These are phyloP conservation scores for Aspergillus heteromorphus DNA, from an alignment of 495 filamentous ascomycete genomes.

Conservation along the genomic window DNA sequence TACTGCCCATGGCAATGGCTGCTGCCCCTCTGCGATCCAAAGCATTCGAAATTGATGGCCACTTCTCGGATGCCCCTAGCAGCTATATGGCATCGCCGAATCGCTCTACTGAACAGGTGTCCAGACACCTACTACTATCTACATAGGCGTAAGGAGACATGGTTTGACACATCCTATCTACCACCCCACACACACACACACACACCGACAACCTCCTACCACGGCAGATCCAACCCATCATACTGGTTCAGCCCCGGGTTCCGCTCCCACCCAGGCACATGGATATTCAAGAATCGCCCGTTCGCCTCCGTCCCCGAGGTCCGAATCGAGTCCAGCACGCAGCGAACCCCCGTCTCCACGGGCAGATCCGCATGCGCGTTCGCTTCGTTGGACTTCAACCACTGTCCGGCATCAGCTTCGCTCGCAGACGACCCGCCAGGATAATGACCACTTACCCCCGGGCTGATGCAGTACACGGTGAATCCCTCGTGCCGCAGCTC, in stretches of 20 bases:
- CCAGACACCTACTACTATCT: too few relatives aligned
- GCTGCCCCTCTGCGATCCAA: too few relatives aligned
- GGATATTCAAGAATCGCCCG: conserved; percentile 29
- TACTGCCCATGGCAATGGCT: too few relatives aligned
- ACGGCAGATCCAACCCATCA: conserved; percentile 2
- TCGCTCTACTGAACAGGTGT: too few relatives aligned
- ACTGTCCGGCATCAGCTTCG: conserved; percentile 13
- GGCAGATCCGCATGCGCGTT: conserved; percentile 27
- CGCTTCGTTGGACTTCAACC: conserved; percentile 31
- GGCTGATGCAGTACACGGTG: conserved; percentile 38
- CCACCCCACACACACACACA: too few relatives aligned
- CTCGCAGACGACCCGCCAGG: background rate
- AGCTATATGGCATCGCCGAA: too few relatives aligned
- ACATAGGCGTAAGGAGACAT: too few relatives aligned
- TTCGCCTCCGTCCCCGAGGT: conserved; percentile 23
- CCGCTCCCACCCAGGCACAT: conserved; percentile 14
- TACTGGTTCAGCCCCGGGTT: conserved; percentile 2
- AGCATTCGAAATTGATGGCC: too few relatives aligned
- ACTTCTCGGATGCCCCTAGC: too few relatives aligned
- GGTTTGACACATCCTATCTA: too few relatives aligned
- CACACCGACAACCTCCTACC: conserved; percentile 1
- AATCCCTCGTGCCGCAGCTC: conserved; percentile 38
- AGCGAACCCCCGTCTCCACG: conserved; percentile 30
- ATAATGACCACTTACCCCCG: conserved; percentile 37
- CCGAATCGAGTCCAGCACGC: conserved; percentile 27